These are phyloP conservation scores for Metschnikowia henanensis DNA, from an alignment of 805 yeast species.

Conservation along the genomic window DNA sequence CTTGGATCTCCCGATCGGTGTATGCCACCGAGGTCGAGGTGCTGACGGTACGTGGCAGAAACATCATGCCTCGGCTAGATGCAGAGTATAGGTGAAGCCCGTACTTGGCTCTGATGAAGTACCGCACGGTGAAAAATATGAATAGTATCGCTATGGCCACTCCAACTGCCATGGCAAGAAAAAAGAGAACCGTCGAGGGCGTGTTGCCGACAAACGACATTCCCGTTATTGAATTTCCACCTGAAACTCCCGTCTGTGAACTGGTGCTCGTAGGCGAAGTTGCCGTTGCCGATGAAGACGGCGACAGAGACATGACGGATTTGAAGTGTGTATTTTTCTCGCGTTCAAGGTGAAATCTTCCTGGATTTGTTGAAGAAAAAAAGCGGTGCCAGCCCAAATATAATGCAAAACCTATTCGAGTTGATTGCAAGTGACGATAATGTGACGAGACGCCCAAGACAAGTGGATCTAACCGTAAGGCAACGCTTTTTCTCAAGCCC, in stretches of 20 bases:
- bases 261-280: neutral
- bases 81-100: constrained; percentile 51
- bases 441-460: no score
- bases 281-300: neutral
- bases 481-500: no score
- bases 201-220: constrained; percentile 42
- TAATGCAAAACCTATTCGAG: no score
- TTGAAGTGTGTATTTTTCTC: neutral
- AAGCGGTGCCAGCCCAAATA: no score
- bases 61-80: constrained; percentile 25
- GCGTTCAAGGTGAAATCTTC: neutral
- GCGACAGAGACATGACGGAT: neutral
- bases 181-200: constrained; percentile 64
- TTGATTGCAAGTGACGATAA: no score
- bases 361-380: no score
- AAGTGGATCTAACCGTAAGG: no score
- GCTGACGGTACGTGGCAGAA: constrained; percentile 14
- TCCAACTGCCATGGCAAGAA: constrained; percentile 63
- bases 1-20: constrained; percentile 29
- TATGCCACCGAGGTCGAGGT: constrained; percentile 15
- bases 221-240: neutral
- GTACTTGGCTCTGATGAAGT: constrained; percentile 54
- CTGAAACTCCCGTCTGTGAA: neutral
- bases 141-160: constrained; percentile 55
- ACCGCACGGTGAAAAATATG: constrained; percentile 59